Evolutionary conservation across 345 rosid species (phyloP), one percentile per base, ranked within the genome.

Genomic region (Eucalyptus globulus): DNA sequence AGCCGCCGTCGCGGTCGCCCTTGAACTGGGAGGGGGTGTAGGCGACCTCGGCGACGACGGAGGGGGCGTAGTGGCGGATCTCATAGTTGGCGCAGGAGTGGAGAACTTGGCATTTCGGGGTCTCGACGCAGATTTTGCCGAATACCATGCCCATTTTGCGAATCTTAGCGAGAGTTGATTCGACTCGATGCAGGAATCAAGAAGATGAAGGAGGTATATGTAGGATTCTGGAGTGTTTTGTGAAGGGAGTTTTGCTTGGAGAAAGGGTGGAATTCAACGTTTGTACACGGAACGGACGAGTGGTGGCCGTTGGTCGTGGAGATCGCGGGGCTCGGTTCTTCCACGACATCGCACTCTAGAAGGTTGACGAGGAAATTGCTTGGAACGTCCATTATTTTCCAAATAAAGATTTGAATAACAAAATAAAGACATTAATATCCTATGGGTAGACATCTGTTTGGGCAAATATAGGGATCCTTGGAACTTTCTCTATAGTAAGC

Each of bases 1-100:
- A 97, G 40, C 99, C 97, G 2, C 98, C 99, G 88, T 97, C 99
- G 93, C 92, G 95, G 81, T 93, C 40, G 76, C 98, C 98, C 65
- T 94, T 94, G 91, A 96, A 93, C 60, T 94, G 91, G 3, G 97
- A 91, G 10, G 98, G 95, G 87, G 95, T 94, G 62, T 97, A 97
- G 4, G 98, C 94, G 90, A 96, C 89, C 90, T 97, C 95, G 29
- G 99, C 99, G 31, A 92, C 88, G 47, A 97, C 97, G 15, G 95
- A 89, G 19, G 99, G 93, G 9, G 94, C 65, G 87, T 96, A 97
- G 56, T 95, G 94, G 14, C 99, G 96, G 94, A 97, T 92, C 91
- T 97, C 99, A 40, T 97, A 97, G n/a, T 93, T 94, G 11, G 93
- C 87, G 11, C 93, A 27, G 87, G 98, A 89, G 56, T 91, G 88